Conservation (phyloP, 1,284 basidiomycete genomes). For the Ceraceosorus guamensis region DNA sequence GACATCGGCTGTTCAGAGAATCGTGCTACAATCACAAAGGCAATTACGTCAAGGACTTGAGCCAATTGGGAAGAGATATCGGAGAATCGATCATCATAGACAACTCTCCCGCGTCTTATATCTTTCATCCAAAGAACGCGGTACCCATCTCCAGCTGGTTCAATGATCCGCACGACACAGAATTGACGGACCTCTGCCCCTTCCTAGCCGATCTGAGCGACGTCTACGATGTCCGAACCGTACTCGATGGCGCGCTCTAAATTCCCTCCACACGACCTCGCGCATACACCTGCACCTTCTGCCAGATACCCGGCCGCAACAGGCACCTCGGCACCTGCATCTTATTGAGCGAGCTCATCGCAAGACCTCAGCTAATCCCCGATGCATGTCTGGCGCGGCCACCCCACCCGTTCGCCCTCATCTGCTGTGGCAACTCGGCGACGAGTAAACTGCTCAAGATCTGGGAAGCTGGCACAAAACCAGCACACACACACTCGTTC, state of each 20-base stretch:
- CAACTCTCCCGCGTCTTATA: slow-evolving; percentile 97
- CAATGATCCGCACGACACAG: slow-evolving; percentile 73
- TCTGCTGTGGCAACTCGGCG: no score
- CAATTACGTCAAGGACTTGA: slow-evolving; percentile 98
- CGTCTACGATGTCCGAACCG: slow-evolving; percentile 84
- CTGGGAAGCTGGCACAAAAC: no score
- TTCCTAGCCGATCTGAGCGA: slow-evolving; percentile 80
- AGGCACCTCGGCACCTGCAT: no score
- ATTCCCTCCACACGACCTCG: no score
- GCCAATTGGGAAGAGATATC: slow-evolving; percentile 87
- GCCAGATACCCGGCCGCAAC: no score
- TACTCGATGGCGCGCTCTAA: slow-evolving; percentile 59
- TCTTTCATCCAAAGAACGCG: slow-evolving; percentile 98
- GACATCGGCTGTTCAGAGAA: slow-evolving; percentile 94
- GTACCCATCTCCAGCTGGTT: slow-evolving; percentile 99
- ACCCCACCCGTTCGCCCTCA: no score
- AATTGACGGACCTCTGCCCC: slow-evolving; percentile 85
- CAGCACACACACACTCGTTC: no score
- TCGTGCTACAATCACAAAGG: slow-evolving; percentile 98
- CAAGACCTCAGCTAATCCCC: no score
- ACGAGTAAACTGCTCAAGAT: no score
- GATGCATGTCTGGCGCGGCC: no score
- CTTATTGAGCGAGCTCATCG: no score
- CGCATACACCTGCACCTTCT: no score
- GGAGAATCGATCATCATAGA: slow-evolving; percentile 93